Evolutionary conservation across 306 rosid genomes (phyloP).

Genomic region (Rosa rugosa): DNA sequence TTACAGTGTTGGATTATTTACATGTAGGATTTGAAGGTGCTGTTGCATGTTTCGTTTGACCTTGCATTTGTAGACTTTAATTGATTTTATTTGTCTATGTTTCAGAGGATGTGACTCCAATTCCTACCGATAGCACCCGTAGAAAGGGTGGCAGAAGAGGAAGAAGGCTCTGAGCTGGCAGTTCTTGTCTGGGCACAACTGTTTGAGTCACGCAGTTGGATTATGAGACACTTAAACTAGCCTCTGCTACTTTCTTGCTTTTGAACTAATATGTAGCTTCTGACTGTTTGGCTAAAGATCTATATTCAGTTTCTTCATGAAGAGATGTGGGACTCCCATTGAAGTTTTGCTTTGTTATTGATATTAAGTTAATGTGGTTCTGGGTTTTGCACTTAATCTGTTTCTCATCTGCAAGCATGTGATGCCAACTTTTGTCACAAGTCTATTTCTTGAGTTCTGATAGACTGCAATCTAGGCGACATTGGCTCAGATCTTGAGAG

Average conservation of each 20-base stretch:
- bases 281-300: constrained; percentile 9
- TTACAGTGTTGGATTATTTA: neutral
- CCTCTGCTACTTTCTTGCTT: constrained; percentile 32
- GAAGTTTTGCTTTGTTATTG: neutral
- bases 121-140: constrained; percentile 80
- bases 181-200: constrained; percentile 9
- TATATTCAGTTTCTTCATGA: constrained; percentile 16
- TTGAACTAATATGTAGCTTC: constrained; percentile 35
- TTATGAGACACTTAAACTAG: constrained; percentile 22
- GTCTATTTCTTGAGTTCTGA: too few relatives aligned
- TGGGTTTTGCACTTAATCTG: neutral
- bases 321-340: neutral
- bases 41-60: neutral
- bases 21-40: neutral
- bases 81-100: neutral
- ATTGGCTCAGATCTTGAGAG: too few relatives aligned
- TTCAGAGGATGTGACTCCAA: constrained; percentile 86
- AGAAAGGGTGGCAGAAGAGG: constrained; percentile 92
- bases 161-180: constrained; percentile 58
- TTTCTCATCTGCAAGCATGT: too few relatives aligned
- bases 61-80: neutral
- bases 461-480: too few relatives aligned
- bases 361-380: too few relatives aligned
- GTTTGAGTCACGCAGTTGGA: constrained; percentile 17
- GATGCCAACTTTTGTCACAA: too few relatives aligned